Evolutionary conservation across 805 yeast genomes (phyloP).

Genomic region (Komagataella kurtzmanii): DNA sequence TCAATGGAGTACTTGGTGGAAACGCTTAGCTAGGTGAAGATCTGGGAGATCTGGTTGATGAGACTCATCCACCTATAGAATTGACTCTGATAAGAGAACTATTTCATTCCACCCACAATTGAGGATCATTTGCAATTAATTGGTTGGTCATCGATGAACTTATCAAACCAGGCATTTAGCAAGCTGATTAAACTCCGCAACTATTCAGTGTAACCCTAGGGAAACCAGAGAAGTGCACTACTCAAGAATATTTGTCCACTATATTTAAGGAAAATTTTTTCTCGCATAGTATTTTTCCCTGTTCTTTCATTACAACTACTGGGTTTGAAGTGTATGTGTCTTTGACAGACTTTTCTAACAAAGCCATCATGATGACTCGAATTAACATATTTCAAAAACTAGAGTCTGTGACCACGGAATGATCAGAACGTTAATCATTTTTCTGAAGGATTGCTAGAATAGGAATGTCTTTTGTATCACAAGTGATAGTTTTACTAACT

Average conservation of each 20-base stretch:
- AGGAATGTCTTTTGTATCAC: neutral
- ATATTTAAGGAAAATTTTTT: neutral
- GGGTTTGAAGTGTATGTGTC: neutral
- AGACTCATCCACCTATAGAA: no score
- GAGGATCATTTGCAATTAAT: no score
- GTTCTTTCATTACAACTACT: neutral
- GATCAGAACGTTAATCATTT: constrained; percentile 28
- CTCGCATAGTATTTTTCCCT: neutral
- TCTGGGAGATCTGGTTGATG: no score
- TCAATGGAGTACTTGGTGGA: no score
- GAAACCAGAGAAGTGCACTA: neutral
- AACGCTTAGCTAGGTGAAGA: no score
- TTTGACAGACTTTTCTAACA: neutral
- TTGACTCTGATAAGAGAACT: no score
- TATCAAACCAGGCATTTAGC: no score
- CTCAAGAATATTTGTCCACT: neutral
- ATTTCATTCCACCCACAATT: no score
- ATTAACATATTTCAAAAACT: constrained; percentile 35
- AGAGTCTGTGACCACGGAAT: constrained; percentile 49
- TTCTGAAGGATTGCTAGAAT: constrained; percentile 12
- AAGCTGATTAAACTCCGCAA: no score
- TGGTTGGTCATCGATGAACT: no score
- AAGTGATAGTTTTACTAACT: neutral
- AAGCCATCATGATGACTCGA: constrained; percentile 25
- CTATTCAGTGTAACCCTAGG: neutral